Percentiles rank a stretch among this genome's conserved stretches.
Conservation (phyloP, 345 rosid genomes). For the Linum tenue region DNA sequence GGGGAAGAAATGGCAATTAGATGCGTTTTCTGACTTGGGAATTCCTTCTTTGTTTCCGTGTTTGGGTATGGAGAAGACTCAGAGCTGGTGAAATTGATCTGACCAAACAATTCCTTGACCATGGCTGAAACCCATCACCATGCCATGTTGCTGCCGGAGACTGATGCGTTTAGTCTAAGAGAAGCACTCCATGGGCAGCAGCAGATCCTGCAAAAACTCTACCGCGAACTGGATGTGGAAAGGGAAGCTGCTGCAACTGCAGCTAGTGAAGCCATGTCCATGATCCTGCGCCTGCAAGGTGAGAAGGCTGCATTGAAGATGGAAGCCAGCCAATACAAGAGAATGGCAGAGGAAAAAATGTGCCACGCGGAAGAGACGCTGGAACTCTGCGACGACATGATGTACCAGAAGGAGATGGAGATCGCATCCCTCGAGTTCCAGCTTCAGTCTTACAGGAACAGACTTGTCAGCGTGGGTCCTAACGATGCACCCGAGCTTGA, state of each 20-base stretch:
- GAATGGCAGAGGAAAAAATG: constrained; percentile 77
- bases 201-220: constrained; percentile 68
- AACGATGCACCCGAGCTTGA: constrained; percentile 44
- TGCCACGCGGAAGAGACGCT: constrained; percentile 73
- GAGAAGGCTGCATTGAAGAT: constrained; percentile 67
- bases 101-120: background rate
- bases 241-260: constrained; percentile 74
- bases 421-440: constrained; percentile 78
- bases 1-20: too few species aligned
- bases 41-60: too few species aligned
- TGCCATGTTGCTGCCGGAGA: too few species aligned
- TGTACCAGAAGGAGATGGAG: constrained; percentile 76
- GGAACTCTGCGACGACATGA: constrained; percentile 53
- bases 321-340: constrained; percentile 88
- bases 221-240: constrained; percentile 64
- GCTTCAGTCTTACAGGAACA: constrained; percentile 62
- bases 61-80: too few species aligned
- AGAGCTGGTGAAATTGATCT: background rate
- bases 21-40: too few species aligned
- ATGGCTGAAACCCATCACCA: constrained; percentile 33
- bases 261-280: constrained; percentile 70
- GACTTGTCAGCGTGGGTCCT: constrained; percentile 60
- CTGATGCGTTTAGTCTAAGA: constrained; percentile 32
- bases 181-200: constrained; percentile 62
- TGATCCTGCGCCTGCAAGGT: constrained; percentile 79